Evolutionary conservation across 495 filamentous ascomycete genomes (phyloP).

Genomic region (Podospora pseudoanserina): DNA sequence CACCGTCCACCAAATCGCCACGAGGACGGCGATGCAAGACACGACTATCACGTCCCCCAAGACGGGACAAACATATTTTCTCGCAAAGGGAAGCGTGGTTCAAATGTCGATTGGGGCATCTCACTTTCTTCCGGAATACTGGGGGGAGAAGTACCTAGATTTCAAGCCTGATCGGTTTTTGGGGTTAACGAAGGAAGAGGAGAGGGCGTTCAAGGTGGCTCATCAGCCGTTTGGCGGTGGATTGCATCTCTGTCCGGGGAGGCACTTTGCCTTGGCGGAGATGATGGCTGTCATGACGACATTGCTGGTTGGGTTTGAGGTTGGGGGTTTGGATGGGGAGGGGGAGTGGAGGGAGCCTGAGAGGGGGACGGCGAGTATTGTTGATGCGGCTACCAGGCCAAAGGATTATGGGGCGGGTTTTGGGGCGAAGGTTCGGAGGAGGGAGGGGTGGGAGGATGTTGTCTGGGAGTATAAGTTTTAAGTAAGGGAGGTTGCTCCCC

Average conservation of each 20-base stretch:
- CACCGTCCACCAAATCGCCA: constrained; percentile 16
- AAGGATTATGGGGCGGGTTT: constrained; percentile 13
- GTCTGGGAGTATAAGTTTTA: constrained; percentile 15
- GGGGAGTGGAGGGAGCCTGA: constrained; percentile 11
- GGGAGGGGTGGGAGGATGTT: constrained; percentile 13
- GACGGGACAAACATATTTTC: constrained; percentile 13
- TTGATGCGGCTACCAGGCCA: constrained; percentile 23
- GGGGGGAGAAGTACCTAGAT: constrained; percentile 15
- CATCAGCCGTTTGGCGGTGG: constrained; percentile 22
- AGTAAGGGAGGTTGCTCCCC: no score
- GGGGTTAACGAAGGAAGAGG: constrained; percentile 5
- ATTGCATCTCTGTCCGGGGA: constrained; percentile 17
- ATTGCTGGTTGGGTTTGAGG: constrained; percentile 16
- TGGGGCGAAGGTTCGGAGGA: constrained; percentile 8
- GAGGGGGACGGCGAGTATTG: constrained; percentile 8
- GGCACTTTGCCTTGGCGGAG: constrained; percentile 21
- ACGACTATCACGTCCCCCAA: constrained; percentile 3
- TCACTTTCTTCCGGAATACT: constrained; percentile 12
- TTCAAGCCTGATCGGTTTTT: constrained; percentile 19
- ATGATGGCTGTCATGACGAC: constrained; percentile 21
- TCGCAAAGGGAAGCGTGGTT: constrained; percentile 13
- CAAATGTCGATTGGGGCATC: constrained; percentile 13
- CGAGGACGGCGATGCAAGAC: constrained; percentile 18
- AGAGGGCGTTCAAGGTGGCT: constrained; percentile 7
- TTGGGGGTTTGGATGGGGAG: constrained; percentile 7